phyloP scores from a whole-genome alignment of 306 rosid species.

The Acacia confusa region DNA sequence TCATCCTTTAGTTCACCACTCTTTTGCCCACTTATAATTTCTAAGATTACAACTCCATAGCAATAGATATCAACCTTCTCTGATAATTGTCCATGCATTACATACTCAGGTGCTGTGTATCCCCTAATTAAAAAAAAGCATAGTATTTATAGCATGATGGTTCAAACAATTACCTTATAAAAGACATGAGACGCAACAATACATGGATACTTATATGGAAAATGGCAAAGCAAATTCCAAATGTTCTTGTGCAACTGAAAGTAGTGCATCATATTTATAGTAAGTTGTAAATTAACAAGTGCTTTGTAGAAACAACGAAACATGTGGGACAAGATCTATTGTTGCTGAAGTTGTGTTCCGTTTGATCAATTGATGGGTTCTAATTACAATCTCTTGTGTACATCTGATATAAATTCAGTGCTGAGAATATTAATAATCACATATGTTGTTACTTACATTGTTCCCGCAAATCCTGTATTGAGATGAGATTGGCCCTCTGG shows the following conservation, averaged over 20 bases:
- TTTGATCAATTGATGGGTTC: neutral
- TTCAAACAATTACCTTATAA: neutral
- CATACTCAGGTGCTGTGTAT: neutral
- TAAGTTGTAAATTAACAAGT: neutral
- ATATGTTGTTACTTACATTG: neutral
- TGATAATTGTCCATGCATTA: neutral
- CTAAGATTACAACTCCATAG: neutral
- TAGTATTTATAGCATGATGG: neutral
- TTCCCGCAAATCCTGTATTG: neutral
- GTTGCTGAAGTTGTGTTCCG: neutral
- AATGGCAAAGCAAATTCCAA: neutral
- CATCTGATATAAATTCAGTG: neutral
- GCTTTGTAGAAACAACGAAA: neutral
- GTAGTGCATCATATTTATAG: neutral
- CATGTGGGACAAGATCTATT: neutral
- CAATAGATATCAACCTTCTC: neutral
- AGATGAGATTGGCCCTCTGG: neutral
- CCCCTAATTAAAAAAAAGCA: neutral
- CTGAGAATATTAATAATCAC: neutral
- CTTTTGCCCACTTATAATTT: neutral
- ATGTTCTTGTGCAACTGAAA: neutral
- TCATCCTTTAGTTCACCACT: neutral
- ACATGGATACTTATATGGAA: neutral
- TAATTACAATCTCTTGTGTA: neutral
- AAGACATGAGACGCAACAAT: neutral